Conservation (phyloP, 2,329 filamentous ascomycete genomes). For the Bipolaris gigantea region DNA sequence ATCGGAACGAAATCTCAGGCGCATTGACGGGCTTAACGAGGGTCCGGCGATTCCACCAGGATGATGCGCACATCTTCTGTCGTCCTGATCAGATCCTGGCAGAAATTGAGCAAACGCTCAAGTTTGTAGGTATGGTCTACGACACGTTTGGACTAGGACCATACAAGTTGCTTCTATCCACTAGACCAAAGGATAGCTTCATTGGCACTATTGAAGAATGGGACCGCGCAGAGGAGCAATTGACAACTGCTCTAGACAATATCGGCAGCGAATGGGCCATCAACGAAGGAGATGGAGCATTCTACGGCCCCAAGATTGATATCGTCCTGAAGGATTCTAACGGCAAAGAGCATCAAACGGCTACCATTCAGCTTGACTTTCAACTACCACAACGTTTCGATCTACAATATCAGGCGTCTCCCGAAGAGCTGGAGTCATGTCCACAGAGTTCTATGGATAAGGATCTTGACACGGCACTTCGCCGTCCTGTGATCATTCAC, state of each 20-base stretch:
- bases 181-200: conserved; percentile 72
- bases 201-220: conserved; percentile 75
- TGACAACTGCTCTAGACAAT: conserved; percentile 64
- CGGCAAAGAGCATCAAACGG: conserved; percentile 85
- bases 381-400: conserved; percentile 82
- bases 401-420: conserved; percentile 71
- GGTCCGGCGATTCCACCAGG: conserved; percentile 85
- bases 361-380: conserved; percentile 87
- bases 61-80: conserved; percentile 91
- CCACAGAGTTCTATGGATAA: conserved; percentile 51
- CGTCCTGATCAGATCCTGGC: conserved; percentile 72
- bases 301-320: conserved; percentile 92
- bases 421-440: conserved; percentile 62
- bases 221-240: conserved; percentile 67
- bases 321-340: conserved; percentile 74
- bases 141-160: conserved; percentile 68
- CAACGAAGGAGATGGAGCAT: conserved; percentile 82
- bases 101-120: conserved; percentile 73
- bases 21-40: conserved; percentile 80
- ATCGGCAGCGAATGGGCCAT: conserved; percentile 71
- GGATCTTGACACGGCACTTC: conserved; percentile 28
- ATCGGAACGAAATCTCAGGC: conserved; percentile 83
- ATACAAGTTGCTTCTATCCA: conserved; percentile 77
- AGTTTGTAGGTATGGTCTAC: conserved; percentile 75
- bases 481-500: conserved; percentile 75